Base-by-base conservation (phyloP, 345 rosid species). In the Gossypioides kirkii region DNA sequence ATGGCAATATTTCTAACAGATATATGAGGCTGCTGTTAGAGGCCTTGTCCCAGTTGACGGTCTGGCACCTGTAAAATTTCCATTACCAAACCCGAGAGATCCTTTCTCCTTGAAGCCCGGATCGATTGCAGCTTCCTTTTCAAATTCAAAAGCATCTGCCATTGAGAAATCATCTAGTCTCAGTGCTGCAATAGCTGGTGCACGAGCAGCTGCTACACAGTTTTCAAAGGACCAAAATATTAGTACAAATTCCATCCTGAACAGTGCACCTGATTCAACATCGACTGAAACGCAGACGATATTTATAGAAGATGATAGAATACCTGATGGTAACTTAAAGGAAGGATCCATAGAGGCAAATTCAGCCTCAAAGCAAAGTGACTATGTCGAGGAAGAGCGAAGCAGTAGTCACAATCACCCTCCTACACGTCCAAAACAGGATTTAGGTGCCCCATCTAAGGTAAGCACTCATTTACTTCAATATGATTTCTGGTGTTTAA, bases 101-200 rank as follows among this genome's bases (percentile, higher is more conserved):
- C 85, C 71, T 47, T 86, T 90, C 80, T 94, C 98, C 2, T 85
- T 94, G 72, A 89, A 84, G 79, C 97, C 98, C 0, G 96, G 96
- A 55, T 90, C 96, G 41, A 32, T 94, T 58, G 77, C 79, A 10
- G 67, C 12, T 8, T 70, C 20, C 26, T 52, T 23, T 32, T 66
- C 76, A 6, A 74, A 78, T 64, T 80, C 76, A 55, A 81, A 84
- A 80, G 38, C 78, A 59, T 42, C 78, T n/a, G 74, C 63, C 63
- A 75, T 59, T 55, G 88, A 80, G 60, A 76, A 84, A 49, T 84
- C 87, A 66, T 83, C 84, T 0, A 85, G 78, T 78, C 97, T 92
- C 36, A 56, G 64, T 74, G 87, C 87, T 63, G 99, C 97, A 56
- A 92, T 90, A 26, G 96, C 90, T 17, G 92, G 96, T 72, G 99